Evolutionary conservation across 176 grass and related monocot genomes (phyloP), one percentile per base, ranked within the genome.

Genomic region (Avena atlantica): DNA sequence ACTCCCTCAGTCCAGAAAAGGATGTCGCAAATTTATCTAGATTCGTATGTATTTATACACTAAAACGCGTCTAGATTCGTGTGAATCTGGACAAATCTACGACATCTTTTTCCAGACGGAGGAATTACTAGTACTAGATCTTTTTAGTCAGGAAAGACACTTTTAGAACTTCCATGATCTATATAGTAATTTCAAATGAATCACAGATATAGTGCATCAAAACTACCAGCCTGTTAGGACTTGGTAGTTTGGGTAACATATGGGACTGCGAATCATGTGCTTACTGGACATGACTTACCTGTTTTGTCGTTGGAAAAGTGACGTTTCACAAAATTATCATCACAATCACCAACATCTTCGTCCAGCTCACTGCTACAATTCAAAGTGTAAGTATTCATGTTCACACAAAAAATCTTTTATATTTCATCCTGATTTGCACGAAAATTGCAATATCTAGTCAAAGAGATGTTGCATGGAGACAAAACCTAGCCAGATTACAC

Each of bases 331-430:
- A 86, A 74, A 86, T 79, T 84, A 66, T 85, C 89, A 37, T 76
- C 69, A 20, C 51, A 78, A 82, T 52, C 81, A 84, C 61, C 65
- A 86, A 14, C 62, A 69, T 84, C 89, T 85, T 87, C 87, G 36
- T 74, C 80, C 52, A 84, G 81, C 81, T 83, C 85, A 75, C 84
- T 87, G 84, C 29, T 78, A 48, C 10, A 89, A 81, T 9, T 55
- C 31, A 4, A 74, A 53, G 79, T 78, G 29, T 53, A 78, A 89
- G 60, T 69, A 89, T 3, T 15, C 4, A 48, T 55, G 47, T 42
- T 65, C 76, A 42, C 40, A 44, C 1, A 44, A 20, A 44, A 21
- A 49, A 14, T 23, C 6, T 4, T 2, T 45, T 23, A 73, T 23
- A 36, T 48, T 48, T 24, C 42, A 73, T 49, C 42, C 11, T 24